Base-by-base conservation (phyloP, 192 early-diverging fungal genomes). In the Dissophora globulifera region DNA sequence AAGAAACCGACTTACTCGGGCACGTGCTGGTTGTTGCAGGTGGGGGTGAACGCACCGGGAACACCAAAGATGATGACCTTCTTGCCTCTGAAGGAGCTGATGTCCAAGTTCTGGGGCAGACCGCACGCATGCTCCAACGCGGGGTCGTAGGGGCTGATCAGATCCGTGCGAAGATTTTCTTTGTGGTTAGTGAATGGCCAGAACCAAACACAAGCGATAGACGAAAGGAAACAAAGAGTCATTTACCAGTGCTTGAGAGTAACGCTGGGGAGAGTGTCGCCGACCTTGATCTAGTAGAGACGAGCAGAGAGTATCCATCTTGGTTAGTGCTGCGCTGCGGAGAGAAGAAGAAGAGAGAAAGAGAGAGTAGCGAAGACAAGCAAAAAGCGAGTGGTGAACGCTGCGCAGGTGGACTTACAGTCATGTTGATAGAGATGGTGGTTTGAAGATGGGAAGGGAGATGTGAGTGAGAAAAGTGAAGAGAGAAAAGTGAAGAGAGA, bases 21-120 rank as follows among this genome's bases (percentile, higher is more conserved):
- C 25, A 89, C 49, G 38, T 90, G 89, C 19, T 76, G 42, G 45
- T 79, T 70, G 38, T 82, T 79, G 66, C 89, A 90, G 29, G 80
- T 82, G 20, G 89, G 89, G n/a, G 87, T 89, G 65, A 90, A 90
- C 12, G 86, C 84, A 31, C 87, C 88, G 42, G 89, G 89, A 6
- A 90, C 87, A 50, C 84, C 81, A 79, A 91, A 89, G 71, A 91
- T 78, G 54, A 91, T 82, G 29, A 83, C 86, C 62, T 84, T 87
- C 75, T 87, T 89, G 55, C 82, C 82, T 76, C 86, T 86, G 56
- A 89, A 79, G 3, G 85, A 70, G 31, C 81, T 82, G 9, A 80
- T 69, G 49, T 78, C 72, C 61, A 76, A 45, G 51, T 33, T 55
- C 40, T 76, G 72, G 23, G 72, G 72, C 58, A 76, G 49, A 12